These are phyloP conservation scores for Xylogone sp. DNA, from an alignment of 2,329 filamentous ascomycete genomes.

Conservation along the genomic window DNA sequence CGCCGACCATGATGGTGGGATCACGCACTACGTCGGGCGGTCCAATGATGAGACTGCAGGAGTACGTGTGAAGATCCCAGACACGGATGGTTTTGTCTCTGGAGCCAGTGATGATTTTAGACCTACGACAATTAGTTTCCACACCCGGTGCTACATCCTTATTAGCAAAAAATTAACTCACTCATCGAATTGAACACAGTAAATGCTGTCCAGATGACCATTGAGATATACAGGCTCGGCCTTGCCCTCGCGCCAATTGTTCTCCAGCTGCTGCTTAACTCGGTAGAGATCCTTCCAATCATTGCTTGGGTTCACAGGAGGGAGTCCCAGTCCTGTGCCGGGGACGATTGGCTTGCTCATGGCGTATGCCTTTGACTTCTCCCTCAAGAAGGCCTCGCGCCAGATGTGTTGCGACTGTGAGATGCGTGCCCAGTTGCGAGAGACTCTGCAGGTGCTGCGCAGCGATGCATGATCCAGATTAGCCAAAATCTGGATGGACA, in stretches of 20 bases:
- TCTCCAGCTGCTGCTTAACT: constrained; percentile 70
- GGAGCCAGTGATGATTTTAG: constrained; percentile 95
- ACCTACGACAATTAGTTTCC: constrained; percentile 46
- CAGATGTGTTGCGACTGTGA: constrained; percentile 55
- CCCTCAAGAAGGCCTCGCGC: constrained; percentile 59
- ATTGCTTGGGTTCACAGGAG: constrained; percentile 53
- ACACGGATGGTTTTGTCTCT: constrained; percentile 93
- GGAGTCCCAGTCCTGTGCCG: constrained; percentile 55
- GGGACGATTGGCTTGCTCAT: constrained; percentile 49
- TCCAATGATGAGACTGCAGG: constrained; percentile 83
- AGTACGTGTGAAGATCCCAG: constrained; percentile 89
- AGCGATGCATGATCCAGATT: constrained; percentile 52
- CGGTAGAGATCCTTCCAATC: constrained; percentile 86
- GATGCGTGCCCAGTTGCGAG: constrained; percentile 43
- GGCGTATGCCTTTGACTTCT: constrained; percentile 58
- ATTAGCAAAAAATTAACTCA: constrained; percentile 39
- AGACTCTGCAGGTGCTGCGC: constrained; percentile 46
- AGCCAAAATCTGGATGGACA: constrained; percentile 55
- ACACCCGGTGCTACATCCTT: neutral
- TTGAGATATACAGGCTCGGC: constrained; percentile 85
- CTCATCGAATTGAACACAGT: constrained; percentile 98
- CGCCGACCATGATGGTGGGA: constrained; percentile 46
- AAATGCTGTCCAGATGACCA: constrained; percentile 93
- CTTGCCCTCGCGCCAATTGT: constrained; percentile 74
- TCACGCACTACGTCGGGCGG: constrained; percentile 62